phyloP scores from a whole-genome alignment of 2,329 filamentous ascomycete species.

The Thelonectria olida region DNA sequence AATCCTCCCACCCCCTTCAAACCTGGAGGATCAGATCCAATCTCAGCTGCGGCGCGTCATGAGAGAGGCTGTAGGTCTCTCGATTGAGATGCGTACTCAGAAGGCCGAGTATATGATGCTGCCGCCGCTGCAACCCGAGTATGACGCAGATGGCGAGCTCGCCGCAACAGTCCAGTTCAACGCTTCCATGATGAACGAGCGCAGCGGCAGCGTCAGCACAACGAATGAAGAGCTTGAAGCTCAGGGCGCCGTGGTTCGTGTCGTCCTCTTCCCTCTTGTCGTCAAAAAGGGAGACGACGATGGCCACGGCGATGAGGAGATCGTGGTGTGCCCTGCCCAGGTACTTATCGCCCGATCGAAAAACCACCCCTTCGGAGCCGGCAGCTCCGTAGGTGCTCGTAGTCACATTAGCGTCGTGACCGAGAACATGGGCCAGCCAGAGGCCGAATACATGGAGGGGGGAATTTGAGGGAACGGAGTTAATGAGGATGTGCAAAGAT shows the following conservation, averaged over 20 bases:
- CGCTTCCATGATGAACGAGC: conserved; percentile 92
- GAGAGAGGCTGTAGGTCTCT: conserved; percentile 86
- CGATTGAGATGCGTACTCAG: conserved; percentile 97
- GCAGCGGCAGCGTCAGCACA: conserved; percentile 68
- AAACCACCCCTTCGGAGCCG: conserved; percentile 51
- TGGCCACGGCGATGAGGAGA: conserved; percentile 90
- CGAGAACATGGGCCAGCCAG: conserved; percentile 43
- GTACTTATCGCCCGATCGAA: conserved; percentile 77
- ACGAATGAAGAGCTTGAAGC: conserved; percentile 83
- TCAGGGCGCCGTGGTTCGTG: conserved; percentile 80
- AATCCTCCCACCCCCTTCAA: conserved; percentile 85
- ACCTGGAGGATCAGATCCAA: conserved; percentile 82
- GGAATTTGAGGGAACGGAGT: conserved; percentile 39
- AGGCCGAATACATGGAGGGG: conserved; percentile 47
- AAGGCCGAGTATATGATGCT: conserved; percentile 99
- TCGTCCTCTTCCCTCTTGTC: conserved; percentile 95
- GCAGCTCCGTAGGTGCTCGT: conserved; percentile 54
- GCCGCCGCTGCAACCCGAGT: conserved; percentile 91
- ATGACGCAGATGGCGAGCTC: conserved; percentile 91
- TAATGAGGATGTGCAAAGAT: conserved; percentile 25
- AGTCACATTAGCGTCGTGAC: conserved; percentile 50
- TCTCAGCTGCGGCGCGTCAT: conserved; percentile 89
- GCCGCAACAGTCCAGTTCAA: conserved; percentile 91
- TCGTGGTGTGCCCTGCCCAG: conserved; percentile 94
- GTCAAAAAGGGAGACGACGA: conserved; percentile 94